These are phyloP conservation scores for Wickerhamomyces rabaulensis DNA, from an alignment of 805 yeast genomes.

Conservation along the genomic window DNA sequence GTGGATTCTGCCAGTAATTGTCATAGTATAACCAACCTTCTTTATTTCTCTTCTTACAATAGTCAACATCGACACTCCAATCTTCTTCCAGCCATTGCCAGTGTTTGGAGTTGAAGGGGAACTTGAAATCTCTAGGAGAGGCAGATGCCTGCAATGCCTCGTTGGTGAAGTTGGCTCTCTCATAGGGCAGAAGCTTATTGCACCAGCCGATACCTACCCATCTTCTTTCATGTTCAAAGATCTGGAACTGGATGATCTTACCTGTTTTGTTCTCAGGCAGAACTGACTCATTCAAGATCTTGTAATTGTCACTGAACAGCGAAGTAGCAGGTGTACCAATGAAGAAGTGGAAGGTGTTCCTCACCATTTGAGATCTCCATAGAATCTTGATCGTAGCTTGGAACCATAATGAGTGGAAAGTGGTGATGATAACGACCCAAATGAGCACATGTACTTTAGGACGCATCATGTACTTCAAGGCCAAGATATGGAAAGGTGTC, in stretches of 20 bases:
- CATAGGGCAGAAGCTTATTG: constrained; percentile 44
- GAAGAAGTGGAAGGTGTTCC: constrained; percentile 32
- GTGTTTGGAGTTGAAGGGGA: constrained; percentile 39
- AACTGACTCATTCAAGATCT: constrained; percentile 32
- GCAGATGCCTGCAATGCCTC: constrained; percentile 28
- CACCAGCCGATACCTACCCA: constrained; percentile 64
- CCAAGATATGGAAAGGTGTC: constrained; percentile 35
- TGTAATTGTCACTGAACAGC: constrained; percentile 22
- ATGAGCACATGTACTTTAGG: constrained; percentile 33
- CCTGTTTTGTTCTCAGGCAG: constrained; percentile 33
- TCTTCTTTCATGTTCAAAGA: constrained; percentile 53
- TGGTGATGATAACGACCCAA: constrained; percentile 30
- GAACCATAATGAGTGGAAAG: constrained; percentile 43
- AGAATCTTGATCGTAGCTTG: constrained; percentile 37
- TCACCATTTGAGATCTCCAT: constrained; percentile 41
- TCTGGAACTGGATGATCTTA: constrained; percentile 44
- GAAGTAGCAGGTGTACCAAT: constrained; percentile 28
- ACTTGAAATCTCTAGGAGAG: constrained; percentile 33
- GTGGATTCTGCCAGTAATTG: constrained; percentile 42
- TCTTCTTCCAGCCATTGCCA: constrained; percentile 56
- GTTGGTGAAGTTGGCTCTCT: constrained; percentile 44
- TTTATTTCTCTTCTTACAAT: constrained; percentile 29
- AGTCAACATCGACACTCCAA: constrained; percentile 44
- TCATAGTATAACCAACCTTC: constrained; percentile 56
- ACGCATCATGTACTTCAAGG: constrained; percentile 28